Percentiles rank a stretch among this genome's conserved stretches.
Evolutionary conservation across 495 filamentous ascomycete species (phyloP).

Genomic region (Mytilinidion resinicola): DNA sequence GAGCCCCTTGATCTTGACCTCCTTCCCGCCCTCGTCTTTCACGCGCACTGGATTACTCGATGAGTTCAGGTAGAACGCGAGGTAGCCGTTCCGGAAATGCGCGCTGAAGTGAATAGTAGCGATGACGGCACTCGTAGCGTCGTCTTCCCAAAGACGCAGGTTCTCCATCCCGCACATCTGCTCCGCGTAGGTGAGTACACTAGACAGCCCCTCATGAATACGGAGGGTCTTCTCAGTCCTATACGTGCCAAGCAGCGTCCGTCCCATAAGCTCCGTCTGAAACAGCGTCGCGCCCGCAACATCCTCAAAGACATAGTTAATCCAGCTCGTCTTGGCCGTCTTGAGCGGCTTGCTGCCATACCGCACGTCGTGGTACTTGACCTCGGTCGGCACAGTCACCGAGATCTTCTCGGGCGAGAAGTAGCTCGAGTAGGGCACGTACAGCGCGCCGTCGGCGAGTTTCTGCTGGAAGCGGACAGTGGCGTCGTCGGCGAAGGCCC

Average conservation of each 20-base stretch:
- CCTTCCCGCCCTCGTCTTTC: conserved; percentile 30
- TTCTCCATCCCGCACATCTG: conserved; percentile 41
- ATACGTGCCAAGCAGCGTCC: conserved; percentile 33
- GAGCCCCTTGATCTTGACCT: conserved; percentile 35
- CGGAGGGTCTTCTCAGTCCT: conserved; percentile 35
- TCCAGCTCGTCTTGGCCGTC: conserved; percentile 34
- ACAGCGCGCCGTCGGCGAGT: conserved; percentile 32
- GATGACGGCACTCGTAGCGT: conserved; percentile 29
- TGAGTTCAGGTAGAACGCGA: conserved; percentile 34
- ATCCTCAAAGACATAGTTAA: conserved; percentile 36
- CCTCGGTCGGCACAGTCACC: conserved; percentile 26
- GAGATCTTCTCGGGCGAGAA: conserved; percentile 35
- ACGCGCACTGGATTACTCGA: conserved; percentile 27
- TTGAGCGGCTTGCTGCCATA: conserved; percentile 14
- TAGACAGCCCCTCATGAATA: conserved; percentile 34
- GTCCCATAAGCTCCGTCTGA: conserved; percentile 37
- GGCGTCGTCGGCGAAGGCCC: conserved; percentile 36
- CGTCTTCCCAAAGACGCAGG: conserved; percentile 38
- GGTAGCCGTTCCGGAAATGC: conserved; percentile 35
- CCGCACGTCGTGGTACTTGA: conserved; percentile 30
- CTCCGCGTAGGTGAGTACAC: conserved; percentile 34
- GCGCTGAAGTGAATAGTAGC: conserved; percentile 36
- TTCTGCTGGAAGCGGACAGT: conserved; percentile 36
- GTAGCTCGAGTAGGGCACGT: conserved; percentile 37
- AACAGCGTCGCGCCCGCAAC: conserved; percentile 27